Conservation (phyloP, 805 yeast species). For the Saccharomycopsis malanga region DNA sequence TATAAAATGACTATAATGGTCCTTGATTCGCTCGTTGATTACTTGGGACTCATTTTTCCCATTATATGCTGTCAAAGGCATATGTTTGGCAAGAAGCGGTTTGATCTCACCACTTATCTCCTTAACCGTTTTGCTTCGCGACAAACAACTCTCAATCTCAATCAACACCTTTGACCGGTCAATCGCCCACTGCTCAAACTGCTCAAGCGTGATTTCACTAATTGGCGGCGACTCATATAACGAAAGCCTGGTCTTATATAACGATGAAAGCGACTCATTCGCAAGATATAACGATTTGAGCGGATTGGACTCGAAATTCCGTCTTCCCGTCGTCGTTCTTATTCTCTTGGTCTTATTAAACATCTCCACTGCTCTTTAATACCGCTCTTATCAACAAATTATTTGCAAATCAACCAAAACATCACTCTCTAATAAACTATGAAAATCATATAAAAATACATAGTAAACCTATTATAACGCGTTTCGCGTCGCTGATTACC, state of each 20-base stretch:
- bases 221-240: constrained; percentile 74
- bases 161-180: constrained; percentile 78
- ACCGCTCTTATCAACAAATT: too few relatives aligned
- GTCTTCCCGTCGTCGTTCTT: constrained; percentile 67
- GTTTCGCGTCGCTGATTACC: too few relatives aligned
- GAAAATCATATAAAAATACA: too few relatives aligned
- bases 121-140: constrained; percentile 53
- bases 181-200: constrained; percentile 93
- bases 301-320: constrained; percentile 47
- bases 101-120: constrained; percentile 62
- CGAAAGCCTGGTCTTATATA: constrained; percentile 57
- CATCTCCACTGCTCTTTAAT: constrained; percentile 5
- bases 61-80: constrained; percentile 49
- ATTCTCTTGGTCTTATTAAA: constrained; percentile 22
- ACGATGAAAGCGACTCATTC: constrained; percentile 29
- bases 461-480: too few relatives aligned
- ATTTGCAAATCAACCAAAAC: too few relatives aligned
- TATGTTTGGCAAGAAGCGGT: constrained; percentile 53
- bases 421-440: too few relatives aligned
- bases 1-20: constrained; percentile 87
- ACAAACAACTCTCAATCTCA: constrained; percentile 71
- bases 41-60: constrained; percentile 31
- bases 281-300: constrained; percentile 21
- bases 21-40: constrained; percentile 67
- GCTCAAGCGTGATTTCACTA: constrained; percentile 82